Base-by-base conservation (phyloP, 2,329 filamentous ascomycete genomes). In the Clonostachys sp. region DNA sequence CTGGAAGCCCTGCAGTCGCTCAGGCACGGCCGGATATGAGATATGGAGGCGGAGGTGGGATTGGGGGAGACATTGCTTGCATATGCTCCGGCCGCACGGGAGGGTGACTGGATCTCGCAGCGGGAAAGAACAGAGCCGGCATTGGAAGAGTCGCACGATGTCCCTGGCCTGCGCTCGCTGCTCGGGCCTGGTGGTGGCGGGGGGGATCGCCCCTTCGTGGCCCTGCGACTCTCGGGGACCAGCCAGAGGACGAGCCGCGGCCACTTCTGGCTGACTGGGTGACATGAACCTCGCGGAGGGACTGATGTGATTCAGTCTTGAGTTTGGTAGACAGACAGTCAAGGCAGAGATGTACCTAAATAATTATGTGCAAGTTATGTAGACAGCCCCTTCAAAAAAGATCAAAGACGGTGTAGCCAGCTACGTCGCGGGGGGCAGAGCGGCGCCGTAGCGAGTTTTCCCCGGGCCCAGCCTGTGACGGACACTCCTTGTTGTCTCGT, bases 11-110 rank as follows among this genome's bases (percentile, higher is more conserved):
- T 81, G 74, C 39, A 82, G 71, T 38, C 90, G 79, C 40, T 80
- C 81, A 7, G 83, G 78, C 2, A 77, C 76, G 14, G 81, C 82
- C 1, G 89, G 90, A 63, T 92, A 95, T 3, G 89, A 86, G 49
- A 95, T 87, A 51, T 89, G 82, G 43, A 72, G 71, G 41, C 90
- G 80, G 14, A 74, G 63, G 56, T 85, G 79, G 3, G 83, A 68
- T 42, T 79, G 67, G 2, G 91, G 91, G 2, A 95, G 67, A 64
- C 91, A 96, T 44, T 65, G 64, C 57, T 78, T 83, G 68, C 91
- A 96, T 12, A 95, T 66, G 12, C 84, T 85, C 59, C 86, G 81
- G 30, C 91, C 90, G 62, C 91, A 96, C 6, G 91, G 90, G 5
- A 96, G 71, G 1, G 87, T 87, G 48, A 90, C 75, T 6, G 91